Evolutionary conservation across 1,284 basidiomycete genomes (phyloP).

Genomic region (Sutorius eximius): DNA sequence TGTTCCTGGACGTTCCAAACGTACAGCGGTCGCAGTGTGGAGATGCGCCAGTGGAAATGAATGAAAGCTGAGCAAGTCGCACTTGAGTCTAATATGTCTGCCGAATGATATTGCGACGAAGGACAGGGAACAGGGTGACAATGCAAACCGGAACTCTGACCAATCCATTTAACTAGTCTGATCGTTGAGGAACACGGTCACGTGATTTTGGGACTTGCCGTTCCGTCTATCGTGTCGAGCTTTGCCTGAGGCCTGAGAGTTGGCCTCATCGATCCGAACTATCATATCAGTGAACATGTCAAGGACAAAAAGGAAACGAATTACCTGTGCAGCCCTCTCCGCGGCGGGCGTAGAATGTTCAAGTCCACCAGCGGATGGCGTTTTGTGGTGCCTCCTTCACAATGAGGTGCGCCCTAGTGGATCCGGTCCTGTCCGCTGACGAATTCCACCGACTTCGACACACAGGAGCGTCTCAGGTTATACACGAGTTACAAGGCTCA

Average conservation of each 20-base stretch:
- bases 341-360: conserved; percentile 18
- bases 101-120: neutral
- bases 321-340: conserved; percentile 21
- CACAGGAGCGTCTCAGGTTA: conserved; percentile 37
- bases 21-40: neutral
- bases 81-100: neutral
- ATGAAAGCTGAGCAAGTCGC: neutral
- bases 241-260: no score
- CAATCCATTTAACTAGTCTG: no score
- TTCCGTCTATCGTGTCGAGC: neutral
- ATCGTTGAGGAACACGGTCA: no score
- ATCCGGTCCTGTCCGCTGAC: neutral
- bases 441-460: neutral
- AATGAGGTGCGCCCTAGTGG: conserved; percentile 26
- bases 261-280: neutral
- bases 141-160: neutral
- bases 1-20: neutral
- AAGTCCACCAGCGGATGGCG: conserved; percentile 13
- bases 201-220: no score
- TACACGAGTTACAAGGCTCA: conserved; percentile 37
- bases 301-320: conserved; percentile 14
- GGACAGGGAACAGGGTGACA: neutral
- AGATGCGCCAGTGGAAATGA: neutral
- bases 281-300: neutral
- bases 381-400: conserved; percentile 31